Evolutionary conservation across 1,284 basidiomycete species (phyloP).

Genomic region (Puccinia horiana): DNA sequence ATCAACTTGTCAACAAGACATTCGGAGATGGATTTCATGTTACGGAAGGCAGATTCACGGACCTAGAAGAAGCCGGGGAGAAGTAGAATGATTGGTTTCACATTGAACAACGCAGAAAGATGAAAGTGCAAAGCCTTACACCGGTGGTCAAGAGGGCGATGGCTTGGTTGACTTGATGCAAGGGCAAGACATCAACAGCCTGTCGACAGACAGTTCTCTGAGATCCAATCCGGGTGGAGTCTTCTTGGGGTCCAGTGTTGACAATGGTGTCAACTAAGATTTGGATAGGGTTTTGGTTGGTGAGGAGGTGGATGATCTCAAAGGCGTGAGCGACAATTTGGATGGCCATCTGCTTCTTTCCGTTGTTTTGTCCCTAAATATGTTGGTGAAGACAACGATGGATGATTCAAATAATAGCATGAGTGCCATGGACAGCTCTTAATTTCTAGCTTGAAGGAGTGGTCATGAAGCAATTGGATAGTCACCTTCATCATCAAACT

Average conservation of each 20-base stretch:
- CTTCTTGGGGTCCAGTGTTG: slow-evolving; percentile 99
- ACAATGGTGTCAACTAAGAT: slow-evolving; percentile 97
- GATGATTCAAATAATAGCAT: background rate
- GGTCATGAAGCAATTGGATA: background rate
- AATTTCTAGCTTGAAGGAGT: background rate
- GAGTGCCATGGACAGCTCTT: background rate
- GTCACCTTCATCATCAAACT: slow-evolving; percentile 66
- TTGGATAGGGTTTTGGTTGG: slow-evolving; percentile 99
- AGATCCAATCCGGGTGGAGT: slow-evolving; percentile 99
- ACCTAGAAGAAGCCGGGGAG: slow-evolving; percentile 60
- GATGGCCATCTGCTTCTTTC: slow-evolving; percentile 98
- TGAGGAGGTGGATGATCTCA: slow-evolving; percentile 99
- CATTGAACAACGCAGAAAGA: background rate
- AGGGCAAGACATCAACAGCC: slow-evolving; percentile 98
- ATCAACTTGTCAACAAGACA: slow-evolving; percentile 99
- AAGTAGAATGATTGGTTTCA: background rate
- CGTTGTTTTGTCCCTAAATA: slow-evolving; percentile 99
- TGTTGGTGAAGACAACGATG: slow-evolving; percentile 56
- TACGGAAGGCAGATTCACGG: slow-evolving; percentile 99
- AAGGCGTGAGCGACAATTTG: slow-evolving; percentile 99
- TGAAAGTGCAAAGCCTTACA: slow-evolving; percentile 40
- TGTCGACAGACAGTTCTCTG: slow-evolving; percentile 99
- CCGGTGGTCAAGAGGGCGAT: slow-evolving; percentile 92
- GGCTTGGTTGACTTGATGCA: slow-evolving; percentile 97
- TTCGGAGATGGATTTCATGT: slow-evolving; percentile 91